Conservation (phyloP, 352 stramenopile genomes). For the Phytophthora palmivora region DNA sequence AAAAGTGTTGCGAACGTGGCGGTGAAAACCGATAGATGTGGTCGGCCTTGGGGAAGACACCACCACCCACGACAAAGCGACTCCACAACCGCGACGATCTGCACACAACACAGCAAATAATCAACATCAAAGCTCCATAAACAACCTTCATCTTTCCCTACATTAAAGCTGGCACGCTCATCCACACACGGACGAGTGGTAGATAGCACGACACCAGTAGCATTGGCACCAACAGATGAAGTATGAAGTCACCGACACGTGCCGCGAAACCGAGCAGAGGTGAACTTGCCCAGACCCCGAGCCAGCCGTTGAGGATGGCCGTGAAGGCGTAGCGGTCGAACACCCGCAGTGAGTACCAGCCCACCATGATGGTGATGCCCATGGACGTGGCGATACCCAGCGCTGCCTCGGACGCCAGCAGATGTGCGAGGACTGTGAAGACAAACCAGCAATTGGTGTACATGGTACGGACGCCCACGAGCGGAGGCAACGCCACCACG, state of each 20-base stretch:
- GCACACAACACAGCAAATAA: constrained; percentile 5
- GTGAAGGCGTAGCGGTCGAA: constrained; percentile 84
- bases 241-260: constrained; percentile 64
- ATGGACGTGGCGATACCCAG: constrained; percentile 81
- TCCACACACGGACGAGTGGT: constrained; percentile 79
- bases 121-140: constrained; percentile 3
- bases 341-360: constrained; percentile 84
- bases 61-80: constrained; percentile 72
- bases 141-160: constrained; percentile 31
- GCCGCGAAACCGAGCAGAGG: constrained; percentile 63
- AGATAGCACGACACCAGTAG: constrained; percentile 80
- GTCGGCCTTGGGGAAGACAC: constrained; percentile 77
- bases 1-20: constrained; percentile 77
- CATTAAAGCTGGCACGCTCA: constrained; percentile 79
- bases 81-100: constrained; percentile 83
- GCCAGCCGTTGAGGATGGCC: constrained; percentile 73
- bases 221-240: constrained; percentile 80
- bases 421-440: constrained; percentile 65
- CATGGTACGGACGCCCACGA: constrained; percentile 73
- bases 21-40: constrained; percentile 83
- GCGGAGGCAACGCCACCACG: constrained; percentile 60
- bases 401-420: constrained; percentile 60
- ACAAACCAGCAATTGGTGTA: constrained; percentile 83
- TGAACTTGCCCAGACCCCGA: constrained; percentile 79
- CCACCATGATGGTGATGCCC: constrained; percentile 87